Conservation (phyloP, 2,329 filamentous ascomycete genomes). For the Beauveria varroae region DNA sequence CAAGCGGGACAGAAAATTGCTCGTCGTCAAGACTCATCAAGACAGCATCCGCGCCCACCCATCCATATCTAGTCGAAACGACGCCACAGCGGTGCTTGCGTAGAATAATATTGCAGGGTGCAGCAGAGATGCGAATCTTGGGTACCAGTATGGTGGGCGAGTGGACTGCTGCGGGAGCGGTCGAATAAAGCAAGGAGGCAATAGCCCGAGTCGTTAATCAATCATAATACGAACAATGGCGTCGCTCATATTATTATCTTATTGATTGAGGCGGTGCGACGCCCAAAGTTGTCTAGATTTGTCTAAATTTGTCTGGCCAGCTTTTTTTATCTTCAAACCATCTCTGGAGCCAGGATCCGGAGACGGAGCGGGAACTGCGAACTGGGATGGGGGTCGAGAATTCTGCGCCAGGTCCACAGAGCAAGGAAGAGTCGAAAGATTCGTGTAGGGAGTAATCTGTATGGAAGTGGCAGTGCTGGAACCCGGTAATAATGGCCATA, state of each 20-base stretch:
- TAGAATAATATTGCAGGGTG: neutral
- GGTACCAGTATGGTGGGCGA: neutral
- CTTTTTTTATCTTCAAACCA: neutral
- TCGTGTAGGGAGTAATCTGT: neutral
- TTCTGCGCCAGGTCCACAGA: neutral
- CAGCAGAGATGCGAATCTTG: neutral
- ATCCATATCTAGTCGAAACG: slow-evolving; percentile 3
- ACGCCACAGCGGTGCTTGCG: neutral
- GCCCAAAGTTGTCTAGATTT: neutral
- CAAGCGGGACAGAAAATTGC: neutral
- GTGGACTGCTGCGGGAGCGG: too few relatives aligned
- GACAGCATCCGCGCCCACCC: neutral
- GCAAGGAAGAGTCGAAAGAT: neutral
- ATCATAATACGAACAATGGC: neutral
- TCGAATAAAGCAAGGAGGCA: neutral
- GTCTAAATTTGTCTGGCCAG: neutral
- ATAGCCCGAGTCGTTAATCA: neutral
- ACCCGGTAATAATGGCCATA: neutral
- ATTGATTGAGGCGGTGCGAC: neutral
- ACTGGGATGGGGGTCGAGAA: neutral
- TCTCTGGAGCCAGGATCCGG: neutral
- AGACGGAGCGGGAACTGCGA: neutral
- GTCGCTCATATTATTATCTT: too few relatives aligned
- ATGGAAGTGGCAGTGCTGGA: neutral
- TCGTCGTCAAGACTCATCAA: neutral